Evolutionary conservation across 2,329 filamentous ascomycete species (phyloP).

Genomic region (Pseudogymnoascus sp.): DNA sequence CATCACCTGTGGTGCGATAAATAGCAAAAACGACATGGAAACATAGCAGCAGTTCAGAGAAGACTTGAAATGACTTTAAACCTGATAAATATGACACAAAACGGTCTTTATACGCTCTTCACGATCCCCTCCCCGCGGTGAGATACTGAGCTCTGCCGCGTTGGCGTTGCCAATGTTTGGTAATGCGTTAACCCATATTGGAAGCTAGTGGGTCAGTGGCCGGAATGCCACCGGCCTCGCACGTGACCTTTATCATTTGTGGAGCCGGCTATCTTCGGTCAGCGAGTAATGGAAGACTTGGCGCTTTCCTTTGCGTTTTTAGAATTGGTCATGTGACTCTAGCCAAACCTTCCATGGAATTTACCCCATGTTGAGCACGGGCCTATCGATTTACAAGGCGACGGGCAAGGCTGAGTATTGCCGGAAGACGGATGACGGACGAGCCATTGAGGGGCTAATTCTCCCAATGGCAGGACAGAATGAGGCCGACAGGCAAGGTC

Average conservation of each 20-base stretch:
- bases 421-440: no score
- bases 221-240: slow-evolving; percentile 5
- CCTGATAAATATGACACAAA: background rate
- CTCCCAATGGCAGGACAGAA: background rate
- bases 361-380: no score
- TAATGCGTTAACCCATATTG: background rate
- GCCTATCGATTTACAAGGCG: background rate
- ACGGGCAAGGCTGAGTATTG: background rate
- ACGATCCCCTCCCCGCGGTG: background rate
- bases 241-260: slow-evolving; percentile 1
- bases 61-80: background rate
- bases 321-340: no score
- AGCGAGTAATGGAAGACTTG: background rate
- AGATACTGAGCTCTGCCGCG: background rate
- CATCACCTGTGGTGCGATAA: background rate
- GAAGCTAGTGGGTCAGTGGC: background rate
- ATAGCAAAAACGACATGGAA: background rate
- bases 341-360: no score
- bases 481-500: background rate
- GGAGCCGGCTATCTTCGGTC: background rate
- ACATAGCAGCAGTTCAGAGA: background rate
- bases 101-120: background rate
- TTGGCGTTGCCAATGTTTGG: background rate
- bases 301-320: background rate
- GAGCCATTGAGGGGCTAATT: background rate